Percentiles rank a stretch among this genome's conserved stretches.
Conservation (phyloP, 306 rosid species). For the Trichosanthes truncata region DNA sequence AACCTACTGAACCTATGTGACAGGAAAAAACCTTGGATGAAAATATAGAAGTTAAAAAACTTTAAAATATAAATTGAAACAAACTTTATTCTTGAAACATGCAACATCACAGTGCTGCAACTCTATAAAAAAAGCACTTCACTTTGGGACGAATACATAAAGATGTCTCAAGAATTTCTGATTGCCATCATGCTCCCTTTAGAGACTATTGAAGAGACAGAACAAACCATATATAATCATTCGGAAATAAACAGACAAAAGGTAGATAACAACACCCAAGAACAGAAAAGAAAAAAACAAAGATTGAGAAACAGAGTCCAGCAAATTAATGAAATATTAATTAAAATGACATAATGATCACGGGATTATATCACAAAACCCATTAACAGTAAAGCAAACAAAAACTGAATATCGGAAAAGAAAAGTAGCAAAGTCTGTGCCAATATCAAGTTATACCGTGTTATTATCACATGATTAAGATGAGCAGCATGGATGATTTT, state of each 20-base stretch:
- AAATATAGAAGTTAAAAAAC: not conserved
- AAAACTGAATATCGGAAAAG: not conserved
- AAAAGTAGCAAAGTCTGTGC: not conserved
- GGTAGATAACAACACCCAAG: not conserved
- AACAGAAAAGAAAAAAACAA: not conserved
- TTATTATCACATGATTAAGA: not conserved
- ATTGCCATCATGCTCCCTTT: not conserved
- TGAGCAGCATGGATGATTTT: not conserved
- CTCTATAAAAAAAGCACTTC: not conserved
- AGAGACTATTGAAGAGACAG: not conserved
- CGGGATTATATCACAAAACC: not conserved
- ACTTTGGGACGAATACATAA: not conserved
- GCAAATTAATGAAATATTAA: not conserved
- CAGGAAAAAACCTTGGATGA: not conserved
- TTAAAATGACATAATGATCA: not conserved
- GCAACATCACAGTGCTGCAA: not conserved
- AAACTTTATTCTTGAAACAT: too few species aligned
- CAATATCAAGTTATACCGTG: not conserved
- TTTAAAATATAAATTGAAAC: not conserved
- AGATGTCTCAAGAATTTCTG: not conserved
- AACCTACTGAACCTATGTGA: not conserved
- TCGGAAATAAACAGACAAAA: not conserved
- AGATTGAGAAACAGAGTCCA: not conserved
- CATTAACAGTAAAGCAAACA: not conserved
- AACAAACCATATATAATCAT: not conserved